These are phyloP conservation scores for Eimeria sp. DNA, from an alignment of 169 alveolate genomes.

Conservation along the genomic window DNA sequence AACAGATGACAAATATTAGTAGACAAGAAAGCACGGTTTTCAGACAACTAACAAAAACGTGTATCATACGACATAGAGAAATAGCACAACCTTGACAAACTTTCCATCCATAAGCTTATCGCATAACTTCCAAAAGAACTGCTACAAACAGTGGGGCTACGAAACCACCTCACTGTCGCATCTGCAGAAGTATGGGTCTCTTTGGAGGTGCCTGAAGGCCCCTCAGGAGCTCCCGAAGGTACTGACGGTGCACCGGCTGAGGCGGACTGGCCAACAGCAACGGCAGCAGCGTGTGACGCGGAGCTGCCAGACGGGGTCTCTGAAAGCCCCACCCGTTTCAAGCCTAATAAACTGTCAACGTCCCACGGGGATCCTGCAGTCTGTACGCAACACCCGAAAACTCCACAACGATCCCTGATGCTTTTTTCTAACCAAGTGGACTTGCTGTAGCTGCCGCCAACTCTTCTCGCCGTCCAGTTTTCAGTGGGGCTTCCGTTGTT, in stretches of 20 bases:
- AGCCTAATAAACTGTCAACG: conserved; percentile 17
- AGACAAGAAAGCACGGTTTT: background rate
- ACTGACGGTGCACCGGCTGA: background rate
- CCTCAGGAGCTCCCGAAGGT: background rate
- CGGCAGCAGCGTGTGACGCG: background rate
- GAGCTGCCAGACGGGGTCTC: background rate
- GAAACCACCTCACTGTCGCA: background rate
- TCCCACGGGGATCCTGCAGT: conserved; percentile 43
- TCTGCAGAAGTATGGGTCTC: background rate
- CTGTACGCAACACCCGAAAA: background rate
- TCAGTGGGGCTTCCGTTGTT: background rate
- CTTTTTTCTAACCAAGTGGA: background rate
- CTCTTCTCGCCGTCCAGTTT: background rate
- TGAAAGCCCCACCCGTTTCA: background rate
- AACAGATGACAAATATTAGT: background rate
- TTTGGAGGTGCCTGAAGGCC: background rate
- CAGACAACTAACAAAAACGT: background rate
- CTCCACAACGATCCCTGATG: background rate
- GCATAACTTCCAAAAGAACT: background rate
- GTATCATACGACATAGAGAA: background rate
- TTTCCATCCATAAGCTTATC: background rate
- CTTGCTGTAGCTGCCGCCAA: background rate
- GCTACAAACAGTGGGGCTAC: background rate
- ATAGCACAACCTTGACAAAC: background rate
- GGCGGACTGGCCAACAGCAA: background rate